phyloP scores from a whole-genome alignment of 257 asterid genomes.

The Solanum ahanhuiri region DNA sequence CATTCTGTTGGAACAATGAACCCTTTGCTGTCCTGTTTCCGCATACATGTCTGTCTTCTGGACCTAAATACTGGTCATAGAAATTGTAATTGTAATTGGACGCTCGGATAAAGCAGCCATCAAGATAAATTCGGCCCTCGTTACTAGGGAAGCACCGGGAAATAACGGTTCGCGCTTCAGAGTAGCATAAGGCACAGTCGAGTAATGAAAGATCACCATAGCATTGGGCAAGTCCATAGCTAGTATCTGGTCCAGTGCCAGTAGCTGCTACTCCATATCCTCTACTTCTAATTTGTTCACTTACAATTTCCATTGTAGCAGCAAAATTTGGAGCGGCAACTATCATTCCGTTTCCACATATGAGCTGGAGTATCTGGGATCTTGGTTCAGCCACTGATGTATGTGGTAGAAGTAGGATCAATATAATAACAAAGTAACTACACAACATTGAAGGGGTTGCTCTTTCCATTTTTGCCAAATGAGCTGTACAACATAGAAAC shows the following conservation, averaged over 20 bases:
- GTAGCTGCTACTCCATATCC: conserved; percentile 3
- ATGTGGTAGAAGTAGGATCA: too few species aligned
- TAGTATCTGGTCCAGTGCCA: conserved; percentile 3
- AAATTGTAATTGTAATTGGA: conserved; percentile 2
- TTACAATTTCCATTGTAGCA: neutral
- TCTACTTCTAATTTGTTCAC: neutral
- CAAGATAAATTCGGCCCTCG: conserved; percentile 6
- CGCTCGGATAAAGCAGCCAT: conserved; percentile 13
- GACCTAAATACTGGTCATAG: neutral
- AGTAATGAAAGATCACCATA: conserved; percentile 8
- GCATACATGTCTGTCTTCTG: too few species aligned
- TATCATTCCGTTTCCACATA: neutral
- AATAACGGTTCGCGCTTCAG: conserved; percentile 5
- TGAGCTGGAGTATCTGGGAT: neutral
- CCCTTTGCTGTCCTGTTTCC: too few species aligned
- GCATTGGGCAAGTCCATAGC: neutral
- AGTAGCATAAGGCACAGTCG: conserved; percentile 11
- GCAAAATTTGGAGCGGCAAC: neutral
- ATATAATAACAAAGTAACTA: too few species aligned
- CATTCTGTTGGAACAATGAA: too few species aligned
- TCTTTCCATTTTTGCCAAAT: neutral
- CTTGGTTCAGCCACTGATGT: conserved; percentile 3
- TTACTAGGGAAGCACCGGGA: conserved; percentile 3
- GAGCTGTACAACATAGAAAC: neutral
- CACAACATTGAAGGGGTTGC: too few species aligned